These are phyloP conservation scores for Leishmania gerbilli DNA, from an alignment of 208 protist genomes.

Conservation along the genomic window DNA sequence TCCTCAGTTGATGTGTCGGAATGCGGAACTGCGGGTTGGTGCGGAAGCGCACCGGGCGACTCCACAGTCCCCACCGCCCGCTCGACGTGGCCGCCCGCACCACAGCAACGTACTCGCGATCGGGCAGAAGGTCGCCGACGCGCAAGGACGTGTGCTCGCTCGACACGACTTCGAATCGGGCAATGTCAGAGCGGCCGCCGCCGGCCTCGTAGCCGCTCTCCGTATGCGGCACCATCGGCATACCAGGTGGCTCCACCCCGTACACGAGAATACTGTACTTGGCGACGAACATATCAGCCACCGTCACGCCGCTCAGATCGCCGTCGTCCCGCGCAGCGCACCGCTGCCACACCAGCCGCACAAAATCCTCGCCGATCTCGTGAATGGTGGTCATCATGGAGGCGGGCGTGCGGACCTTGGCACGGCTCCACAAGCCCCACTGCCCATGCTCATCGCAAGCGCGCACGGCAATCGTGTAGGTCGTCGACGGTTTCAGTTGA, in stretches of 20 bases:
- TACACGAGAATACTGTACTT: conserved; percentile 86
- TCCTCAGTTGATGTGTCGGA: conserved; percentile 82
- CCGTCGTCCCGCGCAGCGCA: conserved; percentile 18
- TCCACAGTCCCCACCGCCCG: conserved; percentile 91
- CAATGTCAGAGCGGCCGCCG: conserved; percentile 74
- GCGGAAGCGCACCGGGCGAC: conserved; percentile 79
- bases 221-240: conserved; percentile 32
- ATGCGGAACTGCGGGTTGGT: conserved; percentile 89
- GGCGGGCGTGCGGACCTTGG: conserved; percentile 82
- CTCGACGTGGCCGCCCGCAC: conserved; percentile 83
- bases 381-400: conserved; percentile 76
- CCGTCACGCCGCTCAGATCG: conserved; percentile 31
- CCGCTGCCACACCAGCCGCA: conserved; percentile 90
- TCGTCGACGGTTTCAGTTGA: conserved; percentile 77
- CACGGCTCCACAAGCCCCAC: conserved; percentile 85
- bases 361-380: conserved; percentile 93
- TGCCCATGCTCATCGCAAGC: conserved; percentile 82
- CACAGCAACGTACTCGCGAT: conserved; percentile 87
- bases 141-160: conserved; percentile 87
- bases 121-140: conserved; percentile 74
- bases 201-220: conserved; percentile 73
- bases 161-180: conserved; percentile 56
- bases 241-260: conserved; percentile 40
- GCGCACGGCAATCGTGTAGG: conserved; percentile 87
- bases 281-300: conserved; percentile 74